A percentile compares a stretch with the other conserved stretches of the same genome.
Conservation (phyloP, 148 eudicot genomes). For the Dianthus caryophyllus region DNA sequence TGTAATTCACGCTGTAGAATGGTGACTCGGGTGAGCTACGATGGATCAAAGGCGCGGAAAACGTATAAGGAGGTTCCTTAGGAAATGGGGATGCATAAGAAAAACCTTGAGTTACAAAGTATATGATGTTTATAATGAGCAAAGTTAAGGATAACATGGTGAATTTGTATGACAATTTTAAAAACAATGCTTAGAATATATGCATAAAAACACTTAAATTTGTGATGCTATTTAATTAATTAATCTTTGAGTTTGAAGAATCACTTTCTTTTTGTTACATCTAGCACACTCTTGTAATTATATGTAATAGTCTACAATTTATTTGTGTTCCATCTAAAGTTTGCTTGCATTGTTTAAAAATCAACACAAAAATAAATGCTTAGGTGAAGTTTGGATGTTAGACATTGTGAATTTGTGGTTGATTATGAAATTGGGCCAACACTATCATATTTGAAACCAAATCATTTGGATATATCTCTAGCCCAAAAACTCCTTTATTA, state of each 20-base stretch:
- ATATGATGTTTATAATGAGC: constrained; percentile 15
- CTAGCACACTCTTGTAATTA: constrained; percentile 23
- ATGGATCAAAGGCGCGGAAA: constrained; percentile 28
- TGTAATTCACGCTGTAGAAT: constrained; percentile 22
- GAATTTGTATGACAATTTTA: constrained; percentile 14
- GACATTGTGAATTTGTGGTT: too few species aligned
- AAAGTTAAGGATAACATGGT: constrained; percentile 18
- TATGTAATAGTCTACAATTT: constrained; percentile 7
- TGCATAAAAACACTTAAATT: constrained; percentile 15
- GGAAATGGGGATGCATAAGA: not conserved
- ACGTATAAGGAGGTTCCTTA: constrained; percentile 1
- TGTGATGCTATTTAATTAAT: constrained; percentile 1
- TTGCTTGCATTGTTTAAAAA: constrained; percentile 11
- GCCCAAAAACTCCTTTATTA: too few species aligned
- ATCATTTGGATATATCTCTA: too few species aligned
- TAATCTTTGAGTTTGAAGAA: not conserved
- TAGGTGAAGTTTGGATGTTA: too few species aligned
- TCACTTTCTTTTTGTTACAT: constrained; percentile 14
- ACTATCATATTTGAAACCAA: too few species aligned
- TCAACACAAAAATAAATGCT: not conserved
- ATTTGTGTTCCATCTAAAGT: constrained; percentile 16
- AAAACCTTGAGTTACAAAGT: constrained; percentile 6
- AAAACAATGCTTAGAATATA: not conserved
- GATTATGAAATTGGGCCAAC: too few species aligned
- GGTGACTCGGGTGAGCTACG: constrained; percentile 32